Conservation (phyloP, 495 filamentous ascomycete species). For the Talaromyces proteolyticus region DNA sequence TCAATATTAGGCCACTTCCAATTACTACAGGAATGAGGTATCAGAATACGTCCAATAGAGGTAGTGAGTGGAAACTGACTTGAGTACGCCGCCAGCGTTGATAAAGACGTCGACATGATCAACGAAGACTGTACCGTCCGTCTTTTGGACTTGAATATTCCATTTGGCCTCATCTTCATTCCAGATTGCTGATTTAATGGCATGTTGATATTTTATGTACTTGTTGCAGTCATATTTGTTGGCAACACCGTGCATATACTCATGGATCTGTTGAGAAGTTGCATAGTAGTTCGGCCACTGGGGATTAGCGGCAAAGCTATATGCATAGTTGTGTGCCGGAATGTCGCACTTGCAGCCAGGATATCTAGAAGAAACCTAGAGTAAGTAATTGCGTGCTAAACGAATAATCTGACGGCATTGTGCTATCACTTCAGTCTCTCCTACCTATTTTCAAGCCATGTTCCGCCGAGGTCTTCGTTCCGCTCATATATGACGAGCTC, state of each 20-base stretch:
- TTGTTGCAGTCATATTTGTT: constrained; percentile 33
- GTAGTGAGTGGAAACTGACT: constrained; percentile 45
- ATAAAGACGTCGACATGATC: constrained; percentile 52
- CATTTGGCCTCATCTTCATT: constrained; percentile 34
- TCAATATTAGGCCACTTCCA: constrained; percentile 50
- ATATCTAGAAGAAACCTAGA: constrained; percentile 14
- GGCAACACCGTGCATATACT: constrained; percentile 27
- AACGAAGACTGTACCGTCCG: constrained; percentile 20
- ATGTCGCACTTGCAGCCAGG: constrained; percentile 49
- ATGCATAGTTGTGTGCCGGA: constrained; percentile 36
- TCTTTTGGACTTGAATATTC: constrained; percentile 40
- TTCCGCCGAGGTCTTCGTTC: constrained; percentile 57
- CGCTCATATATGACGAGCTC: constrained; percentile 60
- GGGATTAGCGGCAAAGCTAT: constrained; percentile 22
- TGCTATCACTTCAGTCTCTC: constrained; percentile 50
- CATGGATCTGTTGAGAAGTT: constrained; percentile 37
- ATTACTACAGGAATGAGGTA: constrained; percentile 33
- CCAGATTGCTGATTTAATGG: constrained; percentile 32
- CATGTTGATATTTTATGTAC: constrained; percentile 32
- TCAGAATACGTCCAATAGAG: constrained; percentile 50
- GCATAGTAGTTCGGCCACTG: constrained; percentile 22
- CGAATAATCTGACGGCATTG: constrained; percentile 13
- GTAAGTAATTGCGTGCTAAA: background rate
- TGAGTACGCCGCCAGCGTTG: constrained; percentile 50
- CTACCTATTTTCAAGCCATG: constrained; percentile 60